Evolutionary conservation across 139 green algal genomes (phyloP).

Genomic region (Haematococcus sp.): DNA sequence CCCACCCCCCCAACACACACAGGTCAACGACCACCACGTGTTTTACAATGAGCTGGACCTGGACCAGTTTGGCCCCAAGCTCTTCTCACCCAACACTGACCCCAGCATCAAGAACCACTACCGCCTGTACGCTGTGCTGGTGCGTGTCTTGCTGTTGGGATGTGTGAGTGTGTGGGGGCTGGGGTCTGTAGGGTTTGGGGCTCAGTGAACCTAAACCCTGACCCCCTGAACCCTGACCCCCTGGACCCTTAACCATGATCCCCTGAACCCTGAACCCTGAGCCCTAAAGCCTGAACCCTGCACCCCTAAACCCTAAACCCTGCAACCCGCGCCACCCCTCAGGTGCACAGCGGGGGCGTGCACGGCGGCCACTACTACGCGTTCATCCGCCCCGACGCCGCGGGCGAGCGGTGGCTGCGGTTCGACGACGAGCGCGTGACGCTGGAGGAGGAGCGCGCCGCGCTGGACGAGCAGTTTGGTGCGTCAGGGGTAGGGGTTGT

Average conservation of each 20-base stretch:
- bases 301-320: no score
- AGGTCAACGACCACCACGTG: slow-evolving; percentile 96
- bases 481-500: slow-evolving; percentile 16
- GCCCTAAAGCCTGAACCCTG: no score
- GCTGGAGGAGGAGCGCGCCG: slow-evolving; percentile 63
- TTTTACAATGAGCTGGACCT: slow-evolving; percentile 91
- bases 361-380: slow-evolving; percentile 98
- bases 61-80: slow-evolving; percentile 68
- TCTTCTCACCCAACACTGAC: slow-evolving; percentile 63
- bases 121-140: slow-evolving; percentile 86
- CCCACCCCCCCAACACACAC: slow-evolving; percentile 9
- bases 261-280: no score
- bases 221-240: no score
- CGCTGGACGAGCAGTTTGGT: slow-evolving; percentile 92
- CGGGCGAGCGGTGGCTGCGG: slow-evolving; percentile 80
- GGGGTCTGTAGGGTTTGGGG: no score
- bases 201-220: no score
- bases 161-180: no score
- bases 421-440: slow-evolving; percentile 97
- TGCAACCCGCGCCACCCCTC: no score
- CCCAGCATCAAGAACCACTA: slow-evolving; percentile 79
- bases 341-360: slow-evolving; percentile 89
- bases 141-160: no score
- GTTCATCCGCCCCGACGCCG: slow-evolving; percentile 60
- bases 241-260: no score